Percentiles rank a stretch among this genome's conserved stretches.
Evolutionary conservation across 1,284 basidiomycete species (phyloP).

Genomic region (Puccinia brachypodii): DNA sequence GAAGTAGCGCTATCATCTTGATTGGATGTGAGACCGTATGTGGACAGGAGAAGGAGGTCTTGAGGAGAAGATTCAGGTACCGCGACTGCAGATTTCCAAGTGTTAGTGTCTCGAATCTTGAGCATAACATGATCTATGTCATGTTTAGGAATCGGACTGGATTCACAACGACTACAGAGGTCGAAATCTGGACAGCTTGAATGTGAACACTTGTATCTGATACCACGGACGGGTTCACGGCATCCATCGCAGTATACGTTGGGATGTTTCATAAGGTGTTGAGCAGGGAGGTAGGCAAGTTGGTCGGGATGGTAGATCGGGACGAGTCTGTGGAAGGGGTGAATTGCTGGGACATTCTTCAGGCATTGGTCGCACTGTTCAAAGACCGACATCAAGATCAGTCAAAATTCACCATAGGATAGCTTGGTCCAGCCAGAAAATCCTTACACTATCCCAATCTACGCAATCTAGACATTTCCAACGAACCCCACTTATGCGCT

Average conservation of each 20-base stretch:
- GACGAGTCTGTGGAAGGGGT: slow-evolving; percentile 51
- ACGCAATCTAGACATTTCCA: slow-evolving; percentile 63
- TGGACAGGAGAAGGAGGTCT: not conserved
- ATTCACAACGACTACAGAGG: slow-evolving; percentile 77
- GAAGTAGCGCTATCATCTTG: not conserved
- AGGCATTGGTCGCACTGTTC: slow-evolving; percentile 50
- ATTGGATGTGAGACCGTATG: not conserved
- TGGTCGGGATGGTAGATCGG: slow-evolving; percentile 43
- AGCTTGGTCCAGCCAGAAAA: slow-evolving; percentile 71
- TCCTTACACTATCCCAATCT: slow-evolving; percentile 60
- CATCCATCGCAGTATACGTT: slow-evolving; percentile 52
- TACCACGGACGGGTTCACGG: slow-evolving; percentile 57
- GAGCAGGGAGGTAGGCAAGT: not conserved
- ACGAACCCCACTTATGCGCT: slow-evolving; percentile 65
- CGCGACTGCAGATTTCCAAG: slow-evolving; percentile 13
- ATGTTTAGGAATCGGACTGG: slow-evolving; percentile 73
- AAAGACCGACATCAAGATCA: not conserved
- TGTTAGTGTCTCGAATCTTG: slow-evolving; percentile 65
- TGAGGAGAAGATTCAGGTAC: not conserved
- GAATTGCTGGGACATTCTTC: slow-evolving; percentile 32
- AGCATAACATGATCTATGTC: slow-evolving; percentile 72
- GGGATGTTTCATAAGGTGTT: slow-evolving; percentile 42
- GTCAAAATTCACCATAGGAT: slow-evolving; percentile 61
- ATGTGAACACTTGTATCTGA: slow-evolving; percentile 72
- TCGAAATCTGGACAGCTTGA: slow-evolving; percentile 77